phyloP scores from a whole-genome alignment of 1,284 basidiomycete species.

The Porogramme epimiltina region DNA sequence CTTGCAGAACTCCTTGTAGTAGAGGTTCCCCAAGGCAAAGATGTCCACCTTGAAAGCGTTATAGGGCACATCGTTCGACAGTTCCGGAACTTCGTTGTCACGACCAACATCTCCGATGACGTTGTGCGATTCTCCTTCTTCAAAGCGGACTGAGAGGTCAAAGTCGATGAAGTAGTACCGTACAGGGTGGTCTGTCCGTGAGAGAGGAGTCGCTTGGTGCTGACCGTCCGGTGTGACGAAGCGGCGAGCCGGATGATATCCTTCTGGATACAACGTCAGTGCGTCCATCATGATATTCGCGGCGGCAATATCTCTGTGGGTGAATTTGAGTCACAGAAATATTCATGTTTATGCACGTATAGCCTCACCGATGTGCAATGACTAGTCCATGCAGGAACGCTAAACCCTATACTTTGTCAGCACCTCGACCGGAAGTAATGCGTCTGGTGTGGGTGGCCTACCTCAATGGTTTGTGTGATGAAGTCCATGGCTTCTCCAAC shows the following conservation, averaged over 20 bases:
- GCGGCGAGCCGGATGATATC: slow-evolving; percentile 26
- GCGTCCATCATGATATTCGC: slow-evolving; percentile 36
- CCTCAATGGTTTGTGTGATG: slow-evolving; percentile 28
- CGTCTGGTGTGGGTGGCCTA: slow-evolving; percentile 5
- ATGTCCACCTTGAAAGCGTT: slow-evolving; percentile 33
- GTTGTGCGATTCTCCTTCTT: slow-evolving; percentile 2
- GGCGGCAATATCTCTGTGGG: slow-evolving; percentile 30
- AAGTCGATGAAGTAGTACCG: slow-evolving; percentile 34
- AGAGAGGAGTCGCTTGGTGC: background rate
- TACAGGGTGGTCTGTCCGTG: slow-evolving; percentile 13
- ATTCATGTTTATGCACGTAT: background rate
- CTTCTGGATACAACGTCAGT: slow-evolving; percentile 24
- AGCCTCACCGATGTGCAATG: slow-evolving; percentile 29
- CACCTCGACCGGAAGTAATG: no score
- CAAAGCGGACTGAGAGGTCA: slow-evolving; percentile 24
- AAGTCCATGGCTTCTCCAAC: slow-evolving; percentile 30
- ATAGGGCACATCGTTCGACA: slow-evolving; percentile 27
- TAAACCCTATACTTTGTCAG: no score
- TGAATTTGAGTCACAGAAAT: no score
- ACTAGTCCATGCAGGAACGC: slow-evolving; percentile 27
- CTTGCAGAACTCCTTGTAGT: slow-evolving; percentile 13
- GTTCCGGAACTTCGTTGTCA: slow-evolving; percentile 30
- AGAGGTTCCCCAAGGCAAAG: slow-evolving; percentile 27
- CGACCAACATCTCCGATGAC: slow-evolving; percentile 21
- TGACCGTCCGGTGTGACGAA: slow-evolving; percentile 12